Conservation (phyloP, 23 red algal species). For the Gracilaria domingensis region DNA sequence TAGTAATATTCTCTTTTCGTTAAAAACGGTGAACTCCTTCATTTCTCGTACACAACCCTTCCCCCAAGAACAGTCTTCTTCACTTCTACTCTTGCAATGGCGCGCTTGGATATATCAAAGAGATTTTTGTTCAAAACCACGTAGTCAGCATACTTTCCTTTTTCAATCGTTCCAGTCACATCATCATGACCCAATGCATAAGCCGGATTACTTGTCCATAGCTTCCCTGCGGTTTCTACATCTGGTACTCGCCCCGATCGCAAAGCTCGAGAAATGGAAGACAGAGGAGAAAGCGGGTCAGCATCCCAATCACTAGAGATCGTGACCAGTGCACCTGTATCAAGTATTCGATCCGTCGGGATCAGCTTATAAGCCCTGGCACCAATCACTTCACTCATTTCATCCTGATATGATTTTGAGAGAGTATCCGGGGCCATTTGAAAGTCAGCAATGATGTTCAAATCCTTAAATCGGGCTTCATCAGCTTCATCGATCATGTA, state of each 20-base stretch:
- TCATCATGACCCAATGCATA: background rate
- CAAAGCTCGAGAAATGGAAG: background rate
- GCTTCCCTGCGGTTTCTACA: background rate
- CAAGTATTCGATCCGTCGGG: background rate
- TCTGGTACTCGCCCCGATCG: background rate
- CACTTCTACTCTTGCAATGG: too few relatives aligned
- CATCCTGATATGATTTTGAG: background rate
- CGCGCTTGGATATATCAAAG: background rate
- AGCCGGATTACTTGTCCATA: slow-evolving; percentile 1
- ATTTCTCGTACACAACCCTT: too few relatives aligned
- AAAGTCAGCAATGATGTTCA: background rate
- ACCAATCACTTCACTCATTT: background rate
- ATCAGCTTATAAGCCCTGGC: background rate
- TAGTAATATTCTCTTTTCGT: too few relatives aligned
- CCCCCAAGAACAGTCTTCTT: too few relatives aligned
- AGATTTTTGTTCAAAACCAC: background rate
- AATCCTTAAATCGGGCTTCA: background rate
- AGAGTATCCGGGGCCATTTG: background rate
- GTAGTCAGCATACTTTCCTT: slow-evolving; percentile 6
- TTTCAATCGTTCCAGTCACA: background rate
- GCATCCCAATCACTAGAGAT: slow-evolving; percentile 5
- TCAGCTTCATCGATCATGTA: slow-evolving; percentile 18
- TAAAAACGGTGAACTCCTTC: too few relatives aligned
- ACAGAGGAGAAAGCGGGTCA: background rate
- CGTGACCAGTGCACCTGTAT: background rate